Percentiles rank a stretch among this genome's conserved stretches.
phyloP scores from a whole-genome alignment of 202 grass and related monocot genomes.

The Hordeum pubiflorum region DNA sequence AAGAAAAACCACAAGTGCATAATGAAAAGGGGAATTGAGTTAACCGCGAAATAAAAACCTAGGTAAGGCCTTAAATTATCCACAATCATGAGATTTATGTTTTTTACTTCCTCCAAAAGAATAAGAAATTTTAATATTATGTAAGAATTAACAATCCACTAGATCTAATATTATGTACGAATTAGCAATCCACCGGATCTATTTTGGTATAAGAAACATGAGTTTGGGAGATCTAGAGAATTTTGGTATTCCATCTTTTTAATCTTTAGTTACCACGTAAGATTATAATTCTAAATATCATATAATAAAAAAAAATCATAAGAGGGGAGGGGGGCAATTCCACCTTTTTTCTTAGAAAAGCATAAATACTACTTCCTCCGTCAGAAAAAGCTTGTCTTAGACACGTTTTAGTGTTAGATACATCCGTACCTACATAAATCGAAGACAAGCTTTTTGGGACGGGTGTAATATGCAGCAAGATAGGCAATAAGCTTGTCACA shows the following conservation, averaged over 20 bases:
- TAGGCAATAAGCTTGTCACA: not conserved
- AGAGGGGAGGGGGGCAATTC: not conserved
- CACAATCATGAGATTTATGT: not conserved
- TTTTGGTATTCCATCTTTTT: not conserved
- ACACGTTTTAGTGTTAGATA: too few species aligned
- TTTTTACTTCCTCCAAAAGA: not conserved
- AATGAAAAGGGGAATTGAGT: not conserved
- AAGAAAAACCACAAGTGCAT: not conserved
- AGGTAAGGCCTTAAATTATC: not conserved
- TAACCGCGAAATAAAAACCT: not conserved
- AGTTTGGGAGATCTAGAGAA: not conserved
- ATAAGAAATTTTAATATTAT: not conserved
- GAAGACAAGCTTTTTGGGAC: too few species aligned
- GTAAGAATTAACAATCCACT: not conserved
- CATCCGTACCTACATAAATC: too few species aligned
- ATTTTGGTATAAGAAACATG: not conserved
- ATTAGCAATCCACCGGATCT: not conserved
- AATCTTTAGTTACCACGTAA: not conserved
- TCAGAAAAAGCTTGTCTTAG: too few species aligned
- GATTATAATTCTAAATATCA: not conserved
- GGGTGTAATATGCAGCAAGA: not conserved
- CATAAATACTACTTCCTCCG: not conserved
- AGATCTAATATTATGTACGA: not conserved
- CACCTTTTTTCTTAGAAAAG: not conserved
- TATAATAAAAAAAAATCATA: not conserved